phyloP scores from a whole-genome alignment of 805 yeast genomes.

The Candida xiaguanensis region DNA sequence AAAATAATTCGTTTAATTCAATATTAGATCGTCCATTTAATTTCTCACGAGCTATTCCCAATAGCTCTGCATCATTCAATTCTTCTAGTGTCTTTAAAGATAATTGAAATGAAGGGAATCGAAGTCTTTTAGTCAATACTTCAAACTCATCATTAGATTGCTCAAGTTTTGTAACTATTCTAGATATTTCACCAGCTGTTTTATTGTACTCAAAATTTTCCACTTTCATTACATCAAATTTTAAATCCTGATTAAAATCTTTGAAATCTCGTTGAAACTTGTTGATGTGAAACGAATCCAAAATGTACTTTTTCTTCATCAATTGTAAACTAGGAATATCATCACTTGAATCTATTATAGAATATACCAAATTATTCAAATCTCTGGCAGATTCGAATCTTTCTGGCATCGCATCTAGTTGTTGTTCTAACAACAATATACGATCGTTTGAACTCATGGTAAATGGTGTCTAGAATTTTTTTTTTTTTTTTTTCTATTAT shows the following conservation, averaged over 20 bases:
- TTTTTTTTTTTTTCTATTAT: constrained; percentile 4
- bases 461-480: too few relatives aligned
- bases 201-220: constrained; percentile 29
- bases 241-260: constrained; percentile 22
- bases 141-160: constrained; percentile 21
- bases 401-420: constrained; percentile 5
- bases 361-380: constrained; percentile 8
- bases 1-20: constrained; percentile 21
- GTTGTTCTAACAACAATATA: not conserved
- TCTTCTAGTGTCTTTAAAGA: constrained; percentile 25
- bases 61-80: constrained; percentile 19
- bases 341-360: constrained; percentile 5
- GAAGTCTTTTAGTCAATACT: constrained; percentile 16
- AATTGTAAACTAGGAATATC: constrained; percentile 2
- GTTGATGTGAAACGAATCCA: constrained; percentile 34
- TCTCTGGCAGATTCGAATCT: constrained; percentile 15
- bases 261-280: constrained; percentile 27
- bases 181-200: constrained; percentile 24
- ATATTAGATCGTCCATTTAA: not conserved
- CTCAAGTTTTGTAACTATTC: constrained; percentile 23
- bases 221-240: constrained; percentile 16
- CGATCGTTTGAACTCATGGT: not conserved
- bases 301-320: constrained; percentile 16
- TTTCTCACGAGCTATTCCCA: constrained; percentile 11
- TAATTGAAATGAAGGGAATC: constrained; percentile 25